Percentiles rank a stretch among this genome's conserved stretches.
Evolutionary conservation across 2,329 filamentous ascomycete genomes (phyloP).

Genomic region (Aureobasidium namibiae): DNA sequence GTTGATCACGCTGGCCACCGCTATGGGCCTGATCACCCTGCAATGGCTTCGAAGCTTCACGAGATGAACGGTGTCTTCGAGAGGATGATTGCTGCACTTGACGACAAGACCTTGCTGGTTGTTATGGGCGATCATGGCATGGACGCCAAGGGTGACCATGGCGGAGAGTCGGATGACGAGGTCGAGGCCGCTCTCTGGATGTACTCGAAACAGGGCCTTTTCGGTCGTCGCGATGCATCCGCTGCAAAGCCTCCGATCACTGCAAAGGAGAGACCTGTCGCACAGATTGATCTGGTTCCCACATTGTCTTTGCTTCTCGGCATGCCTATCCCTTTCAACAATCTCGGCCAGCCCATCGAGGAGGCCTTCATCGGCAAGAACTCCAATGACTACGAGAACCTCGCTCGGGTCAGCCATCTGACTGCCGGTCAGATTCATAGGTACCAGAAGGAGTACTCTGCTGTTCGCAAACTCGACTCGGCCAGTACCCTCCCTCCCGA

Average conservation of each 20-base stretch:
- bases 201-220: conserved; percentile 83
- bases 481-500: conserved; percentile 48
- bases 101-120: conserved; percentile 79
- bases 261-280: conserved; percentile 67
- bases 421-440: conserved; percentile 78
- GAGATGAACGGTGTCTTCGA: conserved; percentile 84
- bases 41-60: conserved; percentile 81
- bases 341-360: conserved; percentile 83
- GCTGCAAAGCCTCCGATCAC: conserved; percentile 52
- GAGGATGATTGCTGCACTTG: conserved; percentile 61
- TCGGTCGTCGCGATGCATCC: conserved; percentile 64
- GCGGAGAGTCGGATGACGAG: conserved; percentile 96
- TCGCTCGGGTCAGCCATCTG: conserved; percentile 69
- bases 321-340: conserved; percentile 92
- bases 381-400: conserved; percentile 64
- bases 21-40: conserved; percentile 85
- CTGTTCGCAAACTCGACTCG: conserved; percentile 60
- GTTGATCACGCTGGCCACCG: conserved; percentile 96
- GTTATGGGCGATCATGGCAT: conserved; percentile 99
- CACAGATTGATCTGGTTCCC: conserved; percentile 90
- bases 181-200: conserved; percentile 94
- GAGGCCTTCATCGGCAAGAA: conserved; percentile 73
- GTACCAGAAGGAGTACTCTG: conserved; percentile 78
- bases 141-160: conserved; percentile 94
- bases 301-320: conserved; percentile 82